These are phyloP conservation scores for Plantago ovata DNA, from an alignment of 257 asterid genomes.

Conservation along the genomic window DNA sequence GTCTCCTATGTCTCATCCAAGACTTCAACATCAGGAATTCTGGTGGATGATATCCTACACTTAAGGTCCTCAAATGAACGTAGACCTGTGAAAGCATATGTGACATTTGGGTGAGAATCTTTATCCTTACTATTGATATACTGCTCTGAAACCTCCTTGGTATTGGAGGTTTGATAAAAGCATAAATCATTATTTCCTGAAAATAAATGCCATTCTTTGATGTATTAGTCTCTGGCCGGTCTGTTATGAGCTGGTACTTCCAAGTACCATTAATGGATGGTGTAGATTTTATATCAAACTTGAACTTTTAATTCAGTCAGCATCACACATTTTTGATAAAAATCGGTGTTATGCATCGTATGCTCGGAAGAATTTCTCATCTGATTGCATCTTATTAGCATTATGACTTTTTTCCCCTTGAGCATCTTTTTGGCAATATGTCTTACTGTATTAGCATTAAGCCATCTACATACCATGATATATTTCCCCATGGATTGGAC, in stretches of 20 bases:
- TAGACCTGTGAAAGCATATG: conserved; percentile 45
- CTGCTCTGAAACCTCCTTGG: conserved; percentile 2
- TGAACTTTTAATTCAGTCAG: conserved; percentile 1
- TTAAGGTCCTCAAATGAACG: conserved; percentile 45
- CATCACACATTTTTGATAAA: conserved; percentile 3
- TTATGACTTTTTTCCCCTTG: too few relatives aligned
- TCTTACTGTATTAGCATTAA: too few relatives aligned
- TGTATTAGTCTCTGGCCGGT: neutral
- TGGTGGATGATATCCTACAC: conserved; percentile 77
- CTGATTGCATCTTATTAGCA: too few relatives aligned
- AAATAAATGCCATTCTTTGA: neutral
- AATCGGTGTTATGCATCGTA: neutral
- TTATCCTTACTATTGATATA: conserved; percentile 13
- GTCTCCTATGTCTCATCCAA: conserved; percentile 76
- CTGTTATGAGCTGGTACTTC: neutral
- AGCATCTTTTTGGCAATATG: too few relatives aligned
- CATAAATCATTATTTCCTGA: neutral
- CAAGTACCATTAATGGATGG: neutral
- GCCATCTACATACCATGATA: neutral
- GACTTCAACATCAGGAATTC: conserved; percentile 86
- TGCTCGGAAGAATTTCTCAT: too few relatives aligned
- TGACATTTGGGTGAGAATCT: conserved; percentile 67
- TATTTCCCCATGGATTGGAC: conserved; percentile 19
- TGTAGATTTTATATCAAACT: neutral
- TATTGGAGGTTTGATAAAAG: neutral